phyloP scores from a whole-genome alignment of 257 asterid species.

The Agastache rugosa region DNA sequence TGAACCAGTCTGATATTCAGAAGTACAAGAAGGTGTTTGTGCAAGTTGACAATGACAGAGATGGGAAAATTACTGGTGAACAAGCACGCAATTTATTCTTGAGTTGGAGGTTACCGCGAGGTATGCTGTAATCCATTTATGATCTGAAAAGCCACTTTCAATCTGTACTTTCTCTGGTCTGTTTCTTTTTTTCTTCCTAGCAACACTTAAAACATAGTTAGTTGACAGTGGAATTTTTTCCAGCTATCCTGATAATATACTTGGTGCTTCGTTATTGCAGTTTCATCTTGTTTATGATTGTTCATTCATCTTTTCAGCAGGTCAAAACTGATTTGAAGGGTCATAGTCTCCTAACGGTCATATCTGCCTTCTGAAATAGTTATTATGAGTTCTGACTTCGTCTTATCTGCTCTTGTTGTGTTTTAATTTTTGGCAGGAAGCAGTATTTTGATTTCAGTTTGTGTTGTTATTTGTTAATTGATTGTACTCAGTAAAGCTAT shows the following conservation, averaged over 20 bases:
- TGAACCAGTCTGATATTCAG: constrained; percentile 83
- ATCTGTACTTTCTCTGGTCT: constrained; percentile 20
- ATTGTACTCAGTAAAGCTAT: constrained; percentile 10
- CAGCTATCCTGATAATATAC: not conserved
- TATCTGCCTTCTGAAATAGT: constrained; percentile 28
- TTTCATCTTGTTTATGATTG: not conserved
- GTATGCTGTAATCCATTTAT: constrained; percentile 43
- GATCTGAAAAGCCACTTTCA: not conserved
- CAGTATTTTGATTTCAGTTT: constrained; percentile 24
- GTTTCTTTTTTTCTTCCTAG: not conserved
- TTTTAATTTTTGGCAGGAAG: not conserved
- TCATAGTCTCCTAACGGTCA: not conserved
- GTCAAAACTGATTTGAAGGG: constrained; percentile 22
- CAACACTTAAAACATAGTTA: not conserved
- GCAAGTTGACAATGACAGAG: constrained; percentile 91
- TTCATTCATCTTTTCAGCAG: constrained; percentile 9
- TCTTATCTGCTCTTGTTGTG: constrained; percentile 14
- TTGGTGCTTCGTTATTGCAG: constrained; percentile 14
- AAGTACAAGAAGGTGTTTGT: constrained; percentile 85
- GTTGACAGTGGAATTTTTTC: constrained; percentile 15
- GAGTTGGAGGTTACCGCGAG: constrained; percentile 96
- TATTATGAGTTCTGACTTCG: constrained; percentile 12
- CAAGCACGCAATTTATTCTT: constrained; percentile 94
- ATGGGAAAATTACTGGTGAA: constrained; percentile 92
- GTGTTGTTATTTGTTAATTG: constrained; percentile 17